Percentiles rank a stretch among this genome's conserved stretches.
Conservation (phyloP, 2,329 filamentous ascomycete species). For the Triangularia setosa region DNA sequence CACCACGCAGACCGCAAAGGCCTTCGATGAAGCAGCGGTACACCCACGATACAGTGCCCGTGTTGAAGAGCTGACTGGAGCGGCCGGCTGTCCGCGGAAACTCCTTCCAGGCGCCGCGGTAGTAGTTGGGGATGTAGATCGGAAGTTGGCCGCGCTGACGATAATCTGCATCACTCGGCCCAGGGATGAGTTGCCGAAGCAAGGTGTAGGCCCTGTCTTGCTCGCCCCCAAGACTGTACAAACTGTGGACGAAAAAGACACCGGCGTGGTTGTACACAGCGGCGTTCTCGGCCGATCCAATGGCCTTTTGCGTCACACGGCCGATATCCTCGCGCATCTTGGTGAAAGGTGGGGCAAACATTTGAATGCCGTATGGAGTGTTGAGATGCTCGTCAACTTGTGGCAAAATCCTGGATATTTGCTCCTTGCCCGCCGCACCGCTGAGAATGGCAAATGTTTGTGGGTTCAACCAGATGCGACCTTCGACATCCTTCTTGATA, state of each 20-base stretch:
- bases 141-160: slow-evolving; percentile 52
- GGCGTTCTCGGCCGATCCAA: slow-evolving; percentile 55
- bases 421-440: slow-evolving; percentile 43
- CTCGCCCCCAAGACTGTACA: slow-evolving; percentile 47
- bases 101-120: slow-evolving; percentile 47
- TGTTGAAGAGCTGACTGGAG: slow-evolving; percentile 56
- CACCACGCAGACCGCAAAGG: slow-evolving; percentile 50
- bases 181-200: slow-evolving; percentile 52
- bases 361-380: slow-evolving; percentile 51
- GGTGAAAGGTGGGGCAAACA: slow-evolving; percentile 53
- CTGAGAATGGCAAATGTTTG: slow-evolving; percentile 54
- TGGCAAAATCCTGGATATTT: slow-evolving; percentile 43
- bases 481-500: slow-evolving; percentile 46
- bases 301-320: slow-evolving; percentile 55
- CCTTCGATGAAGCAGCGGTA: slow-evolving; percentile 55
- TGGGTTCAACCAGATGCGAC: slow-evolving; percentile 56
- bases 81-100: slow-evolving; percentile 51
- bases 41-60: slow-evolving; percentile 54
- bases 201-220: slow-evolving; percentile 48
- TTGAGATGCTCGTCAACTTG: slow-evolving; percentile 48
- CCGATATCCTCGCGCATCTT: slow-evolving; percentile 56
- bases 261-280: slow-evolving; percentile 56
- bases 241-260: slow-evolving; percentile 51
- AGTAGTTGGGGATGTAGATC: slow-evolving; percentile 57
- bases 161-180: slow-evolving; percentile 48